Conservation (phyloP, 495 filamentous ascomycete species). For the Cladorrhinum samala region DNA sequence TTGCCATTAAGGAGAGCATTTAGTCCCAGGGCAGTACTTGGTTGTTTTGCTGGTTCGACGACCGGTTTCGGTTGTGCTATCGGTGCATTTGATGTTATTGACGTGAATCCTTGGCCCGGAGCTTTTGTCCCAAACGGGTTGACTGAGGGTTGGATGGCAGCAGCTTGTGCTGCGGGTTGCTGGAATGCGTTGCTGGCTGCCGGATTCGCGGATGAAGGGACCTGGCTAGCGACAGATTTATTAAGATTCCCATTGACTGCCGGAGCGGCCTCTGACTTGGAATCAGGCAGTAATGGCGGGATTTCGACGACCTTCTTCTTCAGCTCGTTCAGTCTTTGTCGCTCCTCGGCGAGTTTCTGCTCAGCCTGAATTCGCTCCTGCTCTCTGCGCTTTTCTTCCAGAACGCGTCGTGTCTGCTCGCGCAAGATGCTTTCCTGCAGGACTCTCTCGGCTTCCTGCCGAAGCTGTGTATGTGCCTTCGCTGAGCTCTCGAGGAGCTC, state of each 20-base stretch:
- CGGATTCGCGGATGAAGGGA: neutral
- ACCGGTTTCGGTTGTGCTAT: neutral
- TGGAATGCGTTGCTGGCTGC: neutral
- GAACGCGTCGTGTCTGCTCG: slow-evolving; percentile 40
- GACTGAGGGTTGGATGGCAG: neutral
- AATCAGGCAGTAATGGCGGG: slow-evolving; percentile 32
- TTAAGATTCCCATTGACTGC: slow-evolving; percentile 7
- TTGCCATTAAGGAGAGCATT: slow-evolving; percentile 2
- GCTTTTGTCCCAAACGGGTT: slow-evolving; percentile 3
- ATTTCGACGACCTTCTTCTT: slow-evolving; percentile 39
- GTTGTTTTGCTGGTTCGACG: neutral
- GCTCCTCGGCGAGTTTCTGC: slow-evolving; percentile 35
- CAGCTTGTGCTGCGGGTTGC: neutral
- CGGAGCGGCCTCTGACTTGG: slow-evolving; percentile 16
- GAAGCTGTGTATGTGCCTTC: slow-evolving; percentile 56
- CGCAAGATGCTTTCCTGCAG: slow-evolving; percentile 40
- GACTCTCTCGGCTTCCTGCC: slow-evolving; percentile 51
- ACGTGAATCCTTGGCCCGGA: too few species aligned
- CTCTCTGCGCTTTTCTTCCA: slow-evolving; percentile 44
- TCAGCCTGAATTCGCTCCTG: slow-evolving; percentile 47
- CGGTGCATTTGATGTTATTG: neutral
- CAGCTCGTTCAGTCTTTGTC: slow-evolving; percentile 35
- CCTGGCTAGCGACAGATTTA: neutral
- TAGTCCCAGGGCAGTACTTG: slow-evolving; percentile 1
- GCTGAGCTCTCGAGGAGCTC: slow-evolving; percentile 57